Evolutionary conservation across 352 stramenopile genomes (phyloP), one percentile per base, ranked within the genome.

Genomic region (Pythium rishiriense): DNA sequence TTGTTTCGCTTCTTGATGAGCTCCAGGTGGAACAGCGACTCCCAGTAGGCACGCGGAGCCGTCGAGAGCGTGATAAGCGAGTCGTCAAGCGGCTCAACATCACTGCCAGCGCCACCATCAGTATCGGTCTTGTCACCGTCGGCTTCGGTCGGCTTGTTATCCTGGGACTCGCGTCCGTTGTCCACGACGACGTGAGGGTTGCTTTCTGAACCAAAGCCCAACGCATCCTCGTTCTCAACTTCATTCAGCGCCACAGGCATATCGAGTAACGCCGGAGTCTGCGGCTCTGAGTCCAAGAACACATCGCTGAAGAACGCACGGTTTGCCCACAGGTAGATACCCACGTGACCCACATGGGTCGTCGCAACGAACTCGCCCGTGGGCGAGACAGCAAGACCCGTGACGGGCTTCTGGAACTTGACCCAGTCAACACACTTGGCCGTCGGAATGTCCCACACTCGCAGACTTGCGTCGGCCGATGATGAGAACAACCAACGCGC

Each of bases 1-100:
- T 98, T 98, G 78, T 99, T 99, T 25, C 96, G 81, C 71, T 98
- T 88, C 69, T 98, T 98, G 60, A 99, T 97, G 33, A 98, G 75
- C 65, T 98, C 94, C 41, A 98, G 78, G 47, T 97, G 83, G 69
- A 97, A 96, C 17, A 98, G 73, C 45, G 88, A 92, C 52, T 94
- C 79, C 92, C 92, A 98, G 51, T 97, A 91, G 7, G 83, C 87
- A 53, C 87, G 83, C 10, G 92, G 90, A 9, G 76, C 79, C 4
- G 70, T 90, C 28, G 87, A 94, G 10, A 96, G 72, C 49, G 78
- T 90, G 49, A 96, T 91, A 22, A 93, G 51, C 31, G 74, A 82
- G 19, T 63, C 68, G 58, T 86, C 83, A 4, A 91, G 64, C n/a
- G 80, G 80, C 11, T 82, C 73, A 0, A 83, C 73, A n/a, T 69